phyloP scores from a whole-genome alignment of 495 filamentous ascomycete genomes.

The Lasiosphaeria hispida region DNA sequence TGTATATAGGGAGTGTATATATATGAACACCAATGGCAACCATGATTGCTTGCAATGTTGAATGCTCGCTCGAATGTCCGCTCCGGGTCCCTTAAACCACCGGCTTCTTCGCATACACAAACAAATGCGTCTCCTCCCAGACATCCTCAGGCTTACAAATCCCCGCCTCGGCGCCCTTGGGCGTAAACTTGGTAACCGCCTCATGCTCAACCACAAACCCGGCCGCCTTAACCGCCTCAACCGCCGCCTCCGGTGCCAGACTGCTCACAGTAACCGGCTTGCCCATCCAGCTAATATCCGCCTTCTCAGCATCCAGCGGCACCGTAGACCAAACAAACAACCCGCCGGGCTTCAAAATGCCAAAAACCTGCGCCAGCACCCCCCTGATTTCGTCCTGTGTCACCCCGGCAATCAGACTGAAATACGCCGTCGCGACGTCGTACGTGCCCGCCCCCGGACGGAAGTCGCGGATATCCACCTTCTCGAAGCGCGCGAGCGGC shows the following conservation, averaged over 20 bases:
- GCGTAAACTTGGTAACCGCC: slow-evolving; percentile 12
- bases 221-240: slow-evolving; percentile 10
- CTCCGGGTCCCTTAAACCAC: neutral
- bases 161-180: slow-evolving; percentile 17
- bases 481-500: slow-evolving; percentile 30
- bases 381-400: slow-evolving; percentile 16
- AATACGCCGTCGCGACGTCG: slow-evolving; percentile 19
- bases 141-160: slow-evolving; percentile 20
- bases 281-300: slow-evolving; percentile 21
- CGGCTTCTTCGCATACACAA: slow-evolving; percentile 22
- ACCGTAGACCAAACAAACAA: slow-evolving; percentile 21
- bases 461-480: slow-evolving; percentile 31
- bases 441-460: slow-evolving; percentile 12
- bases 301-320: slow-evolving; percentile 13
- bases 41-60: too few relatives aligned
- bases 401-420: slow-evolving; percentile 21
- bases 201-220: slow-evolving; percentile 18
- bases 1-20: neutral
- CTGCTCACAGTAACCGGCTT: slow-evolving; percentile 17
- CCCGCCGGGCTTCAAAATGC: slow-evolving; percentile 15
- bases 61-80: too few relatives aligned
- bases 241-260: slow-evolving; percentile 3
- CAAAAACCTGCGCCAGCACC: slow-evolving; percentile 3
- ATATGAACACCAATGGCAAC: neutral
- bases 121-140: slow-evolving; percentile 27